phyloP scores from a whole-genome alignment of 768 basidiomycete genomes.

The Rhodotorula diobovata region DNA sequence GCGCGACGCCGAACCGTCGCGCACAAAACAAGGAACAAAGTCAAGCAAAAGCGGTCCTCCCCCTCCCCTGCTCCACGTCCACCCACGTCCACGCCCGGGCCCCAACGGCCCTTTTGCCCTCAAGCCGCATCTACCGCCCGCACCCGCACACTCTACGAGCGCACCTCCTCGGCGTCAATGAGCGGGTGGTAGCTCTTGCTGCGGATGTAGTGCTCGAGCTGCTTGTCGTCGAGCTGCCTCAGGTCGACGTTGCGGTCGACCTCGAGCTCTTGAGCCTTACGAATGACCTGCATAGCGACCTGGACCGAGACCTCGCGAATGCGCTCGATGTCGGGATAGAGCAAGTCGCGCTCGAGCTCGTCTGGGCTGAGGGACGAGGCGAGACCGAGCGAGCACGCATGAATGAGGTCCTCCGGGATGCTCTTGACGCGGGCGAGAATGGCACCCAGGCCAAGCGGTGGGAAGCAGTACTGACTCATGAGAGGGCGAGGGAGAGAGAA shows the following conservation, averaged over 20 bases:
- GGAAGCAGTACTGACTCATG: conserved; percentile 45
- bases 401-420: conserved; percentile 86
- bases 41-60: too few species aligned
- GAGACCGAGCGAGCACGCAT: conserved; percentile 75
- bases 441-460: conserved; percentile 58
- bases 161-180: not conserved
- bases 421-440: conserved; percentile 64
- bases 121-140: too few species aligned
- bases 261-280: conserved; percentile 62
- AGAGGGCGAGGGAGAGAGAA: not conserved
- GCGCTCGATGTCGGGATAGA: conserved; percentile 79
- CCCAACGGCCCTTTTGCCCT: too few species aligned
- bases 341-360: conserved; percentile 61
- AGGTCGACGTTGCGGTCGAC: conserved; percentile 41
- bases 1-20: too few species aligned
- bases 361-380: conserved; percentile 66
- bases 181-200: conserved; percentile 35
- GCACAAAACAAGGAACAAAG: too few species aligned
- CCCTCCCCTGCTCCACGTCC: too few species aligned
- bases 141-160: too few species aligned
- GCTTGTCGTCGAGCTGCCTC: conserved; percentile 16
- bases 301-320: conserved; percentile 74
- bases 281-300: conserved; percentile 71
- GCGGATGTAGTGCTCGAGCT: conserved; percentile 37
- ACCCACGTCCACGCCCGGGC: too few species aligned